Evolutionary conservation across 176 grass and related monocot genomes (phyloP), one percentile per base, ranked within the genome.

Genomic region (Leersia perrieri): DNA sequence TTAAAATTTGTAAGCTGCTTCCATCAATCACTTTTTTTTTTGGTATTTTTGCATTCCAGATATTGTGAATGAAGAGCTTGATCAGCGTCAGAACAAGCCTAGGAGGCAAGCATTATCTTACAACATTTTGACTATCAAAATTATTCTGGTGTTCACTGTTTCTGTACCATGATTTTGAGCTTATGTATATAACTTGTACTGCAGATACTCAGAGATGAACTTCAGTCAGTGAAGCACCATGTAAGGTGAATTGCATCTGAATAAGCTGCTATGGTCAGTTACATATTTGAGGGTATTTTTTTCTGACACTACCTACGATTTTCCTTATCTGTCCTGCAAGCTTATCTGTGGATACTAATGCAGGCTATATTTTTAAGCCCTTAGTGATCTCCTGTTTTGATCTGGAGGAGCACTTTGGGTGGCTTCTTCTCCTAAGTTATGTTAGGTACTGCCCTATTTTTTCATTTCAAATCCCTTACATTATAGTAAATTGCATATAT

Each of bases 151-250:
- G 36, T 78, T 40, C 10, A 44, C 32, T 27, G 20, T 67, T 83
- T 49, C 51, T 62, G n/a, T 64, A 66, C 18, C 11, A 44, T 27
- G 53, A 26, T 27, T 69, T 33, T 81, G 39, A 38, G 39, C 44
- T 90, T 60, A 90, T 63, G 47, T 64, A 53, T 80, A 35, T 60
- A 45, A 36, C 60, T 5, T 89, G 80, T 87, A 70, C 34, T 71
- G 75, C 89, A 99, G 97, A 91, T 99, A 99, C 77, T 99, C 97
- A 36, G 93, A 99, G 86, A 99, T 99, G 93, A 96, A 95, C 82
- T 99, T 99, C 77, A 94, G 97, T 72, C 93, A 95, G 75, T 93
- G 82, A 99, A 87, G 74, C 62, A 67, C 80, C 72, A 77, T 78
- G 60, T 73, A 67, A 61, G 83, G 83, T 66, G 66, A 61, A 73